Base-by-base conservation (phyloP, 495 filamentous ascomycete species). In the Neurospora africana region DNA sequence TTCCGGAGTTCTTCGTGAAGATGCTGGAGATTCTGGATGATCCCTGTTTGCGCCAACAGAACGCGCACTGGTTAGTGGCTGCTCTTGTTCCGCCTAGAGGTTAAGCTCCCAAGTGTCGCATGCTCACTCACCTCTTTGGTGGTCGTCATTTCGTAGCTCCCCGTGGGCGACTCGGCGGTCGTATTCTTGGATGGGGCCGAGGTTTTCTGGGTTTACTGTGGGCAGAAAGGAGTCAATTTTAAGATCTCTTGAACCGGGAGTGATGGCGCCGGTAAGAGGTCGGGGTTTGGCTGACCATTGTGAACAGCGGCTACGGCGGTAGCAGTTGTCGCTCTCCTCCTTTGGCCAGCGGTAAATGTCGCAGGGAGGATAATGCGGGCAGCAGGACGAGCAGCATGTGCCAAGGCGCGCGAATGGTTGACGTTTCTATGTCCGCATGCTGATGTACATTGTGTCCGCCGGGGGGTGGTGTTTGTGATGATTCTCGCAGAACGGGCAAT, bases 181-280 rank as follows among this genome's bases (percentile, higher is more conserved):
- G 79, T 99, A 99, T 80, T 98, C 95, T 67, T 88, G 86, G 75
- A 98, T 81, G 2, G 95, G 95, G 1, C 95, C 95, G 71, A 84
- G 74, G n/a, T 78, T 74, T 58, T 76, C 75, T 3, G 73, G n/a
- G 67, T 82, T 77, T 35, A 44, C 78, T 79, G 27, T 30, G 6
- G 23, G 7, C 6, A 19, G 13, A 6, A 65, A 65, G 13, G 35
- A 37, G 44, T 44, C 38, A 47, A 40, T 13, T 21, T 21, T 19
- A 40, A 39, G 40, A 4, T 23, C 23, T 33, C 35, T 40, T 23
- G 30, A n/a, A 11, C 61, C 39, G n/a, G 15, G 11, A 5, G 8
- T 23, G 37, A 19, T 19, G 3, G 21, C 19, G 6, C 8, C 72
- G 43, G 41, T 71, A 69, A 8, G 23, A 67, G 37, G n/a, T 47